phyloP scores from a whole-genome alignment of 306 rosid species.

The Medicago lupulina region DNA sequence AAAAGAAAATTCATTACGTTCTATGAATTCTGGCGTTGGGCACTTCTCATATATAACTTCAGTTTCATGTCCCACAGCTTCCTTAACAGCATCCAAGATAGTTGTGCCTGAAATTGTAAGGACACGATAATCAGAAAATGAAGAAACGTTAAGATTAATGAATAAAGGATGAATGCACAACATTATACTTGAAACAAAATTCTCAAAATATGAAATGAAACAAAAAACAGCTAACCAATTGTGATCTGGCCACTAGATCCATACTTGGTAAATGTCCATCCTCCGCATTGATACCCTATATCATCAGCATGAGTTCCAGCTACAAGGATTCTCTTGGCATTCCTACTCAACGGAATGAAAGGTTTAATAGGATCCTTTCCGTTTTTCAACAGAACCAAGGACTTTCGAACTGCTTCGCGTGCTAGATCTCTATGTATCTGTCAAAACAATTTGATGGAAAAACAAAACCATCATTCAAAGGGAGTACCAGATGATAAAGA shows the following conservation, averaged over 20 bases:
- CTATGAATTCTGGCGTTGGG: constrained; percentile 58
- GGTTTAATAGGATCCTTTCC: constrained; percentile 66
- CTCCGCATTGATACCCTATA: constrained; percentile 87
- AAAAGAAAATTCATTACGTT: constrained; percentile 56
- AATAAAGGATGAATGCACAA: neutral
- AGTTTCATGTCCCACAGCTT: constrained; percentile 59
- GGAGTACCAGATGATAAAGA: neutral
- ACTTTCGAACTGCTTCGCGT: constrained; percentile 79
- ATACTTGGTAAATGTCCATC: constrained; percentile 66
- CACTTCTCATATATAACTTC: constrained; percentile 58
- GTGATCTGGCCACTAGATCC: constrained; percentile 74
- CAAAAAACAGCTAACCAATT: constrained; percentile 48
- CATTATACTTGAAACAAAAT: no score
- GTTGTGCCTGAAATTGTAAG: constrained; percentile 63
- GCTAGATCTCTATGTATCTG: constrained; percentile 83
- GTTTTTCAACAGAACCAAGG: constrained; percentile 83
- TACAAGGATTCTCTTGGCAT: constrained; percentile 70
- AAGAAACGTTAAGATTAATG: neutral
- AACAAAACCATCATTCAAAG: neutral
- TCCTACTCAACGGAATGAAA: constrained; percentile 66
- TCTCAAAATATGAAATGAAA: neutral
- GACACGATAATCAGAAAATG: neutral
- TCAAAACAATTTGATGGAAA: constrained; percentile 13
- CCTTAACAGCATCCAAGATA: constrained; percentile 75
- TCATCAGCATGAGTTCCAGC: constrained; percentile 82